phyloP scores from a whole-genome alignment of 2,329 filamentous ascomycete genomes.

The Celoporthe dispersa region DNA sequence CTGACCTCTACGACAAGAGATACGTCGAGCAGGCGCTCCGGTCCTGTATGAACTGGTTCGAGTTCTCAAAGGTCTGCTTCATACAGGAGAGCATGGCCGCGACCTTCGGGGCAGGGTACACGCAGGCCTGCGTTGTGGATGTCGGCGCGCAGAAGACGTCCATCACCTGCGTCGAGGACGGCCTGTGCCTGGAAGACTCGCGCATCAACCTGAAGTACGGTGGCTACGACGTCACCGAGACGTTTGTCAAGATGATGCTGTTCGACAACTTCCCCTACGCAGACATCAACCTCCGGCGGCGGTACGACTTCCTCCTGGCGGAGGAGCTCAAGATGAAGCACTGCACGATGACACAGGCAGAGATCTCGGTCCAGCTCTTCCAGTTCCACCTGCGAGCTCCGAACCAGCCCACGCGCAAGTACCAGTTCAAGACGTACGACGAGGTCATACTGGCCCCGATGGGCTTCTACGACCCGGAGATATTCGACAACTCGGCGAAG shows the following conservation, averaged over 20 bases:
- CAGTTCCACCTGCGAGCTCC: slow-evolving; percentile 90
- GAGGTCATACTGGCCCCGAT: slow-evolving; percentile 93
- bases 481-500: slow-evolving; percentile 85
- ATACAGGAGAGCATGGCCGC: slow-evolving; percentile 96
- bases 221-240: slow-evolving; percentile 89
- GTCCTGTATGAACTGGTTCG: slow-evolving; percentile 85
- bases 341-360: slow-evolving; percentile 87
- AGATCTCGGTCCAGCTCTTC: slow-evolving; percentile 85
- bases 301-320: slow-evolving; percentile 90
- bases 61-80: slow-evolving; percentile 87
- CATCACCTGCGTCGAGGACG: slow-evolving; percentile 95
- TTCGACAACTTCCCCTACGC: slow-evolving; percentile 94
- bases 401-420: slow-evolving; percentile 88
- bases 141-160: slow-evolving; percentile 97
- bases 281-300: slow-evolving; percentile 86
- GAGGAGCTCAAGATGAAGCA: slow-evolving; percentile 95
- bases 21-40: slow-evolving; percentile 86
- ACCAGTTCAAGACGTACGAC: slow-evolving; percentile 95
- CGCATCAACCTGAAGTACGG: slow-evolving; percentile 94
- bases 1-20: slow-evolving; percentile 92
- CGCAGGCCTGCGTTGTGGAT: slow-evolving; percentile 92
- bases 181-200: slow-evolving; percentile 92
- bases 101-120: slow-evolving; percentile 93
- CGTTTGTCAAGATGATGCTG: slow-evolving; percentile 97
- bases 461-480: slow-evolving; percentile 87